Conservation (phyloP, 23 red algal species). For the Gracilaria caudata region DNA sequence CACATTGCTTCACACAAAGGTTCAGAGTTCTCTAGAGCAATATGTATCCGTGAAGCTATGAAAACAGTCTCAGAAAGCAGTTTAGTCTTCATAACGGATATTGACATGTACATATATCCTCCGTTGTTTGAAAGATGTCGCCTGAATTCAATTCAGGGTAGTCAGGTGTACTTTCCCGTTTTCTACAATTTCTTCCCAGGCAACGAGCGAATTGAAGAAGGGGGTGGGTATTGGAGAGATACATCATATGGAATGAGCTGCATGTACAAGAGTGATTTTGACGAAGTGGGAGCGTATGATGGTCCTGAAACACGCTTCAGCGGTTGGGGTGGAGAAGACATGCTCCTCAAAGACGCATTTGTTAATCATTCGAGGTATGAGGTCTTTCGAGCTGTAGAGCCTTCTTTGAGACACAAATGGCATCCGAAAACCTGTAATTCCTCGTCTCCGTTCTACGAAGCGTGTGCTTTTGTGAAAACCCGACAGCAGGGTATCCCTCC, state of each 20-base stretch:
- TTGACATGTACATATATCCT: constrained; percentile 69
- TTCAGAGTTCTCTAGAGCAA: constrained; percentile 52
- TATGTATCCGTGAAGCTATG: constrained; percentile 48
- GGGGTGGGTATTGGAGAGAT: constrained; percentile 57
- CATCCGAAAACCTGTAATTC: constrained; percentile 57
- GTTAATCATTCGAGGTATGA: constrained; percentile 34
- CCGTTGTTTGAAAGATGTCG: constrained; percentile 60
- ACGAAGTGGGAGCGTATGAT: constrained; percentile 45
- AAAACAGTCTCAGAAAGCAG: constrained; percentile 23
- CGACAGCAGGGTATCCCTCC: constrained; percentile 31
- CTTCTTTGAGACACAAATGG: constrained; percentile 70
- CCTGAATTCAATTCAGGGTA: constrained; percentile 60
- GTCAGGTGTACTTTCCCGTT: constrained; percentile 78
- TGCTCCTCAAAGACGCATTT: constrained; percentile 35
- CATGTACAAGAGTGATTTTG: constrained; percentile 73
- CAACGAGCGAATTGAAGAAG: constrained; percentile 22
- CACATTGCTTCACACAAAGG: background rate
- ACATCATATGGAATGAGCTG: constrained; percentile 61
- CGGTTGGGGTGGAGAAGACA: constrained; percentile 69
- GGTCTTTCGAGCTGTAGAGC: constrained; percentile 73
- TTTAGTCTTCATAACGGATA: constrained; percentile 56
- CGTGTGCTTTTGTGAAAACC: constrained; percentile 30
- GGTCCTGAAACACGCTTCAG: constrained; percentile 28
- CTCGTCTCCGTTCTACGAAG: constrained; percentile 20
- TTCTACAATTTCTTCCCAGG: constrained; percentile 71